Base-by-base conservation (phyloP, 2,329 filamentous ascomycete species). In the Xylariaceae sp. region DNA sequence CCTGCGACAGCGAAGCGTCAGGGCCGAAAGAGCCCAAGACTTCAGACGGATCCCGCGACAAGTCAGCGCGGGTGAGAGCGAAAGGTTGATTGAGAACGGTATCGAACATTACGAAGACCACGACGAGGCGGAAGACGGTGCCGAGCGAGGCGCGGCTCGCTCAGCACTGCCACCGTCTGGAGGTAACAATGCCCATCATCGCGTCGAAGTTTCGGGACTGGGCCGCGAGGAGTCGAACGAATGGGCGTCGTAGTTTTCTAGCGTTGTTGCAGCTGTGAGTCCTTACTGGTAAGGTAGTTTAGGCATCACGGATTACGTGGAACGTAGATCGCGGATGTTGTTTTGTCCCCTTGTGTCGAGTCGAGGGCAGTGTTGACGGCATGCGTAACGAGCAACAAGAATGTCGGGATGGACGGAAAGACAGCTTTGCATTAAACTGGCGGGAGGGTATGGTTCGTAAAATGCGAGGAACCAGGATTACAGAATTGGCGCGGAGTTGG, bases 71-170 rank as follows among this genome's bases (percentile, higher is more conserved):
- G 53, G 58, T 4, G 50, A 58, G 2, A 59, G 49, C n/a, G 64
- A 58, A 13, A 60, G 65, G 1, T 23, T 69, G 3, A 61, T 70
- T 7, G 65, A 66, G 53, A 50, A 63, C 13, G 64, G 58, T 3
- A 30, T 41, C 4, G 61, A 45, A 10, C 55, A 51, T 4, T 64
- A 64, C 53, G 55, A 63, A n/a, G 65, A 61, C 5, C 56, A 45
- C 13, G 63, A 64, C 1, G 59, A 64, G 1, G 65, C 61, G 2
- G 55, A 49, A 4, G 52, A 13, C 10, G 9, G 41, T 15, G 57
- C 39, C 11, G 55, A 54, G 13, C 55, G 41, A 4, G 35, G 51
- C n/a, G 35, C 55, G 39, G n/a, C 56, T 50, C 50, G 48, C 35
- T 37, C 44, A 35, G 39, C 37, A 62, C 61, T 34, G 55, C 66